Evolutionary conservation across 257 asterid species (phyloP), one percentile per base, ranked within the genome.

Genomic region (Solanum rostratum): DNA sequence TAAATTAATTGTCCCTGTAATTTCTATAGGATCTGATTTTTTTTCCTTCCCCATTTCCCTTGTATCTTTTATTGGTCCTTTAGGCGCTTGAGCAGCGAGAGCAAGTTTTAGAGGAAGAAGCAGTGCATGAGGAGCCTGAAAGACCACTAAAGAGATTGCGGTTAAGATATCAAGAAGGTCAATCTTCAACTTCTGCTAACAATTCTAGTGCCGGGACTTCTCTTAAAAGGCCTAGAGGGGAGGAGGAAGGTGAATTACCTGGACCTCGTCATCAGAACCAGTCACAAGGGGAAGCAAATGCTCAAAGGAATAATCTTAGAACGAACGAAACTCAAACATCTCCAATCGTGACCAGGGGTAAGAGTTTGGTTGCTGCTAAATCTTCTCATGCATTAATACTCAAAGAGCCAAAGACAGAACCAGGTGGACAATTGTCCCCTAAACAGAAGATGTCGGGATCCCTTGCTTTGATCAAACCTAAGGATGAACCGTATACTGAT

Each of bases 111-210:
- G 91, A 89, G 85, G 91, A 88, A 83, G 91, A 91, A 92, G 85
- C 90, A 45, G 89, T 84, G 89, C 81, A 83, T 59, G 95, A 90
- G 85, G 95, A 90, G 83, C 86, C 89, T 57, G 90, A 55, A 55
- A 91, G 91, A 55, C 94, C 98, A 78, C 90, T 87, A 16, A 95
- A 93, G 92, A 93, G 94, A 89, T 84, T 85, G 86, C 89, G 95
- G 65, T 92, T 16, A 59, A 87, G 85, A 85, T 84, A 86, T 86
- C 89, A 60, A 84, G 92, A 88, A 81, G 94, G 89, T 84, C 92
- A 91, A 86, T 73, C 85, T 82, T 95, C 93, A 80, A 41, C 79
- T 52, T 66, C 59, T 14, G 5, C 24, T 39, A 52, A 68, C 29
- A 83, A 79, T 76, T 53, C 85, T 39, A 55, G 78, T 65, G 84